Base-by-base conservation (phyloP, 2,329 filamentous ascomycete genomes). In the Neopestalotiopsis rosae region DNA sequence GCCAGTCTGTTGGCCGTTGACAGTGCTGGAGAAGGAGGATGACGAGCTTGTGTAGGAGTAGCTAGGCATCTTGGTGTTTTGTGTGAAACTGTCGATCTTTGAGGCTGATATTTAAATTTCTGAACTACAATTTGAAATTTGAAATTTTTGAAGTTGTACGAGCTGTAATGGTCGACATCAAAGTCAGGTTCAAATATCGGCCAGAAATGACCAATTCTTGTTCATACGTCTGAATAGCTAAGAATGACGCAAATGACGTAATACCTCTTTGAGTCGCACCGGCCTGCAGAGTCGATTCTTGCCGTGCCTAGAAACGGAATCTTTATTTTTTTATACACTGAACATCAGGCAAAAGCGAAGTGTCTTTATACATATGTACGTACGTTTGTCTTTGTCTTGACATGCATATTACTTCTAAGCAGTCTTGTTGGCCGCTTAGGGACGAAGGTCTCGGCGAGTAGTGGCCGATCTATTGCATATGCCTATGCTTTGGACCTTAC, bases 1-100 rank as follows among this genome's bases (percentile, higher is more conserved):
- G 13, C 65, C 65, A n/a, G 20, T 45, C n/a, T 52, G 42, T 13
- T 32, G 65, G 34, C 65, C 65, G 24, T 67, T 67, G 65, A 20
- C 9, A 56, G 30, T 67, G 65, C 30, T 67, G 38, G 65, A 67
- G 65, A 38, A 67, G 52, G 65, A 67, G 12, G 65, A 67, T 17
- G 65, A 67, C 6, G 65, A 67, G 56, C 65, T 67, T 17, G 65
- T 67, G 20, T 20, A 67, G 52, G 65, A 67, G 56, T 42, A 67
- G 65, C 34, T 67, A 34, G 65, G 32, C 63, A 58, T 56, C 30
- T 34, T 66, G 45, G 12, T 30, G 42, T 62, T 24, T 42, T 24
- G 32, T n/a, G 17, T 62, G 10, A 3, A 32, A 5, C 14, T 20
- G 13, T 40, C 6, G 17, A 30, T 34, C 14, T 24, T 34, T 17